Percentiles rank a stretch among this genome's conserved stretches.
Conservation (phyloP, 176 grass and related monocot genomes). For the Raddia distichophylla region DNA sequence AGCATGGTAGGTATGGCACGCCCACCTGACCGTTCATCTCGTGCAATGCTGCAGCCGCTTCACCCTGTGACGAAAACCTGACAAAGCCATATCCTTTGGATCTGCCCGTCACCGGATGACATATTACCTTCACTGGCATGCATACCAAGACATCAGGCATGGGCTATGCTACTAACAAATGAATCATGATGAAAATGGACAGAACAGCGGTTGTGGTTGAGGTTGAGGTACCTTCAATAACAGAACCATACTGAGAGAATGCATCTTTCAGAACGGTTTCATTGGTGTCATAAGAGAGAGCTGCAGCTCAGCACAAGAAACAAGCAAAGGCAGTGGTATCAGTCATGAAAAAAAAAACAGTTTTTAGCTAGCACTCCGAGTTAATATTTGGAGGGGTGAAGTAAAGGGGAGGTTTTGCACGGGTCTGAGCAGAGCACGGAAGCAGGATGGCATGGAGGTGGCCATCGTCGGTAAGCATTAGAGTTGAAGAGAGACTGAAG, state of each 20-base stretch:
- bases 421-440: no score
- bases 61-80: slow-evolving; percentile 39
- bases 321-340: no score
- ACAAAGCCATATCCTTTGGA: slow-evolving; percentile 68
- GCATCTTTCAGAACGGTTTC: slow-evolving; percentile 59
- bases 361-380: not conserved
- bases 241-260: slow-evolving; percentile 50
- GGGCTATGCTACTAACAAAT: not conserved
- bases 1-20: no score
- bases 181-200: not conserved
- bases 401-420: no score
- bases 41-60: slow-evolving; percentile 41
- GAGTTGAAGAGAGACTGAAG: no score
- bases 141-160: not conserved
- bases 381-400: not conserved
- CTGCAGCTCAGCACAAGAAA: slow-evolving; percentile 5
- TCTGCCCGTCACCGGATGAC: slow-evolving; percentile 51
- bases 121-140: slow-evolving; percentile 54
- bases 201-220: not conserved
- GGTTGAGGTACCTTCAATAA: slow-evolving; percentile 35
- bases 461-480: not conserved
- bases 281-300: slow-evolving; percentile 63
- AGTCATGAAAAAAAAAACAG: no score
- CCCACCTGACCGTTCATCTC: slow-evolving; percentile 45
- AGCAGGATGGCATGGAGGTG: no score